These are phyloP conservation scores for Leptographium flavum DNA, from an alignment of 2,329 filamentous ascomycete species.

Conservation along the genomic window DNA sequence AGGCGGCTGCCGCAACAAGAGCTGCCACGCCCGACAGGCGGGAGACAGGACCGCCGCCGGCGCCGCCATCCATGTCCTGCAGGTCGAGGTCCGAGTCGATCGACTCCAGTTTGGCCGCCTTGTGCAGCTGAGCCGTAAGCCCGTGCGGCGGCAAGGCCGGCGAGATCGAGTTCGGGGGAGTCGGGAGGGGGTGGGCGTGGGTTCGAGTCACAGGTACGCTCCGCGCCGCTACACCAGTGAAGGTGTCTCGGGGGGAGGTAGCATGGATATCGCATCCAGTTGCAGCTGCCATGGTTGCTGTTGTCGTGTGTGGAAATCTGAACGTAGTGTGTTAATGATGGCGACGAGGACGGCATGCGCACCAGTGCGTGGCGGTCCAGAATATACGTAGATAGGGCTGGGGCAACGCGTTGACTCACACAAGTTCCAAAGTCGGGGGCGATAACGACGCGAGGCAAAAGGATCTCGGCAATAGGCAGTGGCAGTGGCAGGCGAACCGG, in stretches of 20 bases:
- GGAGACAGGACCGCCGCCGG: constrained; percentile 9
- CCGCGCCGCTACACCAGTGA: constrained; percentile 56
- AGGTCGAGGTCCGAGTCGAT: constrained; percentile 83
- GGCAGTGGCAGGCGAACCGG: constrained; percentile 30
- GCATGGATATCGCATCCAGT: constrained; percentile 52
- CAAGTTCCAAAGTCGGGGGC: constrained; percentile 20
- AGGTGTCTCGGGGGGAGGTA: constrained; percentile 54
- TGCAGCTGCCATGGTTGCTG: constrained; percentile 50
- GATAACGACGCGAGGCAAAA: constrained; percentile 12
- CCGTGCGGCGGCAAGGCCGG: constrained; percentile 73
- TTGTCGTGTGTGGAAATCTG: constrained; percentile 17
- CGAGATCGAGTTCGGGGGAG: constrained; percentile 90
- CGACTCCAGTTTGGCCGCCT: constrained; percentile 39
- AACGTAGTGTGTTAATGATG: background rate
- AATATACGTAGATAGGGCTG: too few species aligned
- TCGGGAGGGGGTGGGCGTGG: constrained; percentile 65
- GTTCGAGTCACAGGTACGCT: constrained; percentile 47
- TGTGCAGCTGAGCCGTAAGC: constrained; percentile 53
- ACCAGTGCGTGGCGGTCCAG: too few species aligned
- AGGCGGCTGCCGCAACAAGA: constrained; percentile 2
- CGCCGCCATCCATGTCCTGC: constrained; percentile 47
- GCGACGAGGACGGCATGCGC: too few species aligned
- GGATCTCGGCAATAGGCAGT: constrained; percentile 8
- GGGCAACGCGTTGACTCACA: constrained; percentile 21
- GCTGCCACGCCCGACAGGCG: constrained; percentile 3